Percentiles rank a stretch among this genome's conserved stretches.
phyloP scores from a whole-genome alignment of 257 asterid genomes.

The Solanum ossicruentum region DNA sequence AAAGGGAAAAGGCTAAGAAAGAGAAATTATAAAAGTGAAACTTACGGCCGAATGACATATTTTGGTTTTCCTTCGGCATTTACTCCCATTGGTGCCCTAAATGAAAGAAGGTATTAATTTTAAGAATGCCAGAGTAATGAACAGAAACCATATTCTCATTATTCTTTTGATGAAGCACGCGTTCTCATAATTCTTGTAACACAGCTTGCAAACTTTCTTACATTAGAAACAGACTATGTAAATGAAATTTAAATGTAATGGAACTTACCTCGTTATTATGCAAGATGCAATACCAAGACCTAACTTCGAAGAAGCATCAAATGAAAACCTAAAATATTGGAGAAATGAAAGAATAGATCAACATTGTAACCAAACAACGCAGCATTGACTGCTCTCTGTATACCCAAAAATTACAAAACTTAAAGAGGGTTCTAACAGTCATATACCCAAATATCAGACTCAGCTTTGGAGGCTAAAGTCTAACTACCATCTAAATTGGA shows the following conservation, averaged over 20 bases:
- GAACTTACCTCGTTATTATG: conserved; percentile 61
- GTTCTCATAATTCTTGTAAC: background rate
- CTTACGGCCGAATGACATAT: conserved; percentile 92
- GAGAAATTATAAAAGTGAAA: background rate
- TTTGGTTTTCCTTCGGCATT: conserved; percentile 86
- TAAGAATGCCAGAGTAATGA: background rate
- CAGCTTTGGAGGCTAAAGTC: background rate
- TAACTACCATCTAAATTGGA: background rate
- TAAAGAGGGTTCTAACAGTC: background rate
- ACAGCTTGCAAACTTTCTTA: background rate
- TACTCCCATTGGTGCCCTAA: conserved; percentile 75
- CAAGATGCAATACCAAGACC: conserved; percentile 97
- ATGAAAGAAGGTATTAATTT: background rate
- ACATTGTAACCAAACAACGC: background rate
- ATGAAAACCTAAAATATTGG: conserved; percentile 59
- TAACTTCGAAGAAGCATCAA: conserved; percentile 65
- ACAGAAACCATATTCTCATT: background rate
- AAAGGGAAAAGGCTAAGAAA: background rate
- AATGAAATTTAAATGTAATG: conserved; percentile 1
- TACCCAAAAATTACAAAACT: background rate
- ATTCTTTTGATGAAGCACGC: background rate
- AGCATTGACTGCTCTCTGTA: background rate
- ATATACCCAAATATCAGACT: background rate
- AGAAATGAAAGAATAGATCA: conserved; percentile 6
- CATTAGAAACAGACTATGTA: background rate